Base-by-base conservation (phyloP, 179 eudicot species). In the Corrigiola litoralis region DNA sequence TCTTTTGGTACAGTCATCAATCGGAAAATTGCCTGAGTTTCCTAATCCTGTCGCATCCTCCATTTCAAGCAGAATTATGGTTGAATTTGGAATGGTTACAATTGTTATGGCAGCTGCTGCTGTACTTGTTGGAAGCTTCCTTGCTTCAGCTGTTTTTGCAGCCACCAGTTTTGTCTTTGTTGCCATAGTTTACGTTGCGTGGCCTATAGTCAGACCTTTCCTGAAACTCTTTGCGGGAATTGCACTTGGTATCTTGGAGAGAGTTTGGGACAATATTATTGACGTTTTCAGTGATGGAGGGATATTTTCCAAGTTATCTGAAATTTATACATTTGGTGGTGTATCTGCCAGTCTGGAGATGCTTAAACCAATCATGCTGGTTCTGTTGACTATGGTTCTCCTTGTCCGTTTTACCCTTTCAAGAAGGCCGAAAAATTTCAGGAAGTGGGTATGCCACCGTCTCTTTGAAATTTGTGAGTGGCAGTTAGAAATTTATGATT, bases 41-140 rank as follows among this genome's bases (percentile, higher is more conserved):
- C 95, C 92, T 65, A 79, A 82, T 79, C 87, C 98, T 34, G 83
- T 84, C 18, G 98, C 98, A 56, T 85, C 92, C 64, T 82, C 88
- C 61, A 85, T 92, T 72, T 87, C 98, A 12, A 89, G 92, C 80
- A 87, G 96, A 80, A 67, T 85, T 70, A 76, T 85, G 84, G 92
- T 84, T 51, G 98, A 89, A 69, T 84, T 92, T 66, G 95, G 92
- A 60, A 78, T 85, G 79, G 56, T 92, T 50, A 81, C 95, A 14
- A 77, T 90, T 66, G 79, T 77, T 55, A 79, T 87, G 84, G 83
- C 86, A 57, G 80, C 88, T 44, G 92, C 98, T 69, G 90, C 96
- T 11, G 75, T 67, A 55, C 52, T 85, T 80, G 89, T 84, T 68
- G 90, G 88, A 62, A 85, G 88, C 18, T 89, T 84, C 71, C 80